phyloP scores from a whole-genome alignment of 2,329 filamentous ascomycete species.

The Stemphylium beticola region DNA sequence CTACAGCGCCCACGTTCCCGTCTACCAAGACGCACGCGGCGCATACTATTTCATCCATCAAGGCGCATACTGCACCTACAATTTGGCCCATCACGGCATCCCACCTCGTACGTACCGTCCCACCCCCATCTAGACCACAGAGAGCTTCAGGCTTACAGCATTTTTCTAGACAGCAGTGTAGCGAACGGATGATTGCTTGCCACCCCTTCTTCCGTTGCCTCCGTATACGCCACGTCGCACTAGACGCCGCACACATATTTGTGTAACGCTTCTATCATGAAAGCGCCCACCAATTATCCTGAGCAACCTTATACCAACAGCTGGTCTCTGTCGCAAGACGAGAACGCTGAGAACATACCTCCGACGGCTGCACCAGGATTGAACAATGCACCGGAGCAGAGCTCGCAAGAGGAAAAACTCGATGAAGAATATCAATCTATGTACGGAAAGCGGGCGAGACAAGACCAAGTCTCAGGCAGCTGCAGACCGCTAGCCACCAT shows the following conservation, averaged over 20 bases:
- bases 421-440: background rate
- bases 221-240: background rate
- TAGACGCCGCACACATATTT: slow-evolving; percentile 1
- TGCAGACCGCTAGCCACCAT: background rate
- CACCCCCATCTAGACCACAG: background rate
- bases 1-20: background rate
- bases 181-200: background rate
- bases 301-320: background rate
- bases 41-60: too few relatives aligned
- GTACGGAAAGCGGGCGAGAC: background rate
- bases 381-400: background rate
- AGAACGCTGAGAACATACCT: slow-evolving; percentile 1
- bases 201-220: background rate
- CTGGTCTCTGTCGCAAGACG: background rate
- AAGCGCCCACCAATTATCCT: background rate
- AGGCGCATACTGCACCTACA: too few relatives aligned
- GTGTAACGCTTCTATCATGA: background rate
- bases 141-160: background rate
- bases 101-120: background rate
- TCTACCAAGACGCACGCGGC: too few relatives aligned
- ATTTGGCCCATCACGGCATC: background rate
- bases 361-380: background rate
- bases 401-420: slow-evolving; percentile 19
- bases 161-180: background rate
- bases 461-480: background rate